A percentile compares a stretch with the other conserved stretches of the same genome.
Conservation (phyloP, 2,329 filamentous ascomycete species). For the Trichoderma hamatum region DNA sequence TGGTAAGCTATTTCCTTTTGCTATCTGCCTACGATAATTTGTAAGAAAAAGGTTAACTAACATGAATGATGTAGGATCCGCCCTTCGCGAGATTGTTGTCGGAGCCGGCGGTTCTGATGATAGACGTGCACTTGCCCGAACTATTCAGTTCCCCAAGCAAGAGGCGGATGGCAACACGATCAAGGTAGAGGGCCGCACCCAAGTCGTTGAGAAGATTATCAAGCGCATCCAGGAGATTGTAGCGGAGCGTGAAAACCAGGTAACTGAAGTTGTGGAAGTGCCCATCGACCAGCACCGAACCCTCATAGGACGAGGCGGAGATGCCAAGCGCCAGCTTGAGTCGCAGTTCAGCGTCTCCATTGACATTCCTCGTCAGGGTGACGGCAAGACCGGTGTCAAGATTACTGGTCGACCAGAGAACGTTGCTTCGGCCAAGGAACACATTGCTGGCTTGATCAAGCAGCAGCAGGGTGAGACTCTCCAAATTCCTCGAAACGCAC, state of each 20-base stretch:
- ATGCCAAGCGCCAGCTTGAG: constrained; percentile 83
- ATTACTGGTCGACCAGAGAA: constrained; percentile 76
- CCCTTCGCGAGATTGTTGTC: constrained; percentile 82
- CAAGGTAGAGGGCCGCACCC: constrained; percentile 81
- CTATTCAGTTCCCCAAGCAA: constrained; percentile 91
- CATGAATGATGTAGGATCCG: constrained; percentile 62
- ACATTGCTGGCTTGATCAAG: constrained; percentile 78
- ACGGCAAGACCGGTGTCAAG: constrained; percentile 82
- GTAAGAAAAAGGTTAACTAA: not conserved
- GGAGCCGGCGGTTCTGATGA: constrained; percentile 90
- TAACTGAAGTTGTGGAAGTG: constrained; percentile 77
- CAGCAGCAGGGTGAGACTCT: constrained; percentile 86
- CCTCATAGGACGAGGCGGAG: constrained; percentile 89
- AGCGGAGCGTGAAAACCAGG: constrained; percentile 79
- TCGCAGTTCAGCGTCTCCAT: constrained; percentile 82
- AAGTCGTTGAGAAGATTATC: constrained; percentile 87
- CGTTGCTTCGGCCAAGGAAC: constrained; percentile 83
- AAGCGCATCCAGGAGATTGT: constrained; percentile 81
- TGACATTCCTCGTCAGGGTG: constrained; percentile 89
- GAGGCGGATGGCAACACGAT: constrained; percentile 82
- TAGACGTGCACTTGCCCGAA: constrained; percentile 78
- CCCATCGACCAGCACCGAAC: constrained; percentile 87
- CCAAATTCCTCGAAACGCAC: constrained; percentile 78
- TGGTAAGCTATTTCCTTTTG: constrained; percentile 59
- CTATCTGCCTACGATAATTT: not conserved